Base-by-base conservation (phyloP, 345 rosid species). In the Durio zibethinus region DNA sequence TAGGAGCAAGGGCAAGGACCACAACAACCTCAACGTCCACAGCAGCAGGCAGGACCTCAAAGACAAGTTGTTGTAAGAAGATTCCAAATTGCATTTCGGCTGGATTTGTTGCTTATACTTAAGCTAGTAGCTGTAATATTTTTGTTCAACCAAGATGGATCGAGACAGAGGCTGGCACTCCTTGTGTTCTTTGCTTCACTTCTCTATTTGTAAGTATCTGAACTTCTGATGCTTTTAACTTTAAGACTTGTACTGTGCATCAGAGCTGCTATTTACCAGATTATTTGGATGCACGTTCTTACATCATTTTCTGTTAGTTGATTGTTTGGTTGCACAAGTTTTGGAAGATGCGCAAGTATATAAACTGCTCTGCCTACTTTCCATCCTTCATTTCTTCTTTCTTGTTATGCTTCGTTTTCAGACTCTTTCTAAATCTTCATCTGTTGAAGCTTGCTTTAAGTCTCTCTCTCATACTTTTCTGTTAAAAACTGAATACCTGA, bases 81-180 rank as follows among this genome's bases (percentile, higher is more conserved):
- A 82, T 92, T 97, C 82, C 93, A 91, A 76, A 88, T 94, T 25
- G 99, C 97, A 23, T 89, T 97, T 84, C 97, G 91, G 88, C 89
- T 97, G 12, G 99, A 97, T 81, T 86, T 92, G 77, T 84, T 92
- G 74, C 98, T 94, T 50, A 90, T 97, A 57, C 80, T 97, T 65
- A 97, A 97, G 91, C 92, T 97, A 77, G 98, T 91, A 45, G 97
- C 93, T 47, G 97, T 92, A 43, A 91, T 97, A 78, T 97, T 94
- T 87, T 60, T 97, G 87, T 89, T 97, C 90, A 90, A 92, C 88
- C 99, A 92, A 89, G 99, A 94, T 83, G 99, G 99, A 75, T 97
- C 99, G 0, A 92, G 97, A 79, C 96, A 90, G 83, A 89, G 97
- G 85, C 91, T 94, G 7, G 85, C 88, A 72, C 91, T 88, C 80